These are phyloP conservation scores for Agrostemma githago DNA, from an alignment of 148 eudicot species.

Conservation along the genomic window DNA sequence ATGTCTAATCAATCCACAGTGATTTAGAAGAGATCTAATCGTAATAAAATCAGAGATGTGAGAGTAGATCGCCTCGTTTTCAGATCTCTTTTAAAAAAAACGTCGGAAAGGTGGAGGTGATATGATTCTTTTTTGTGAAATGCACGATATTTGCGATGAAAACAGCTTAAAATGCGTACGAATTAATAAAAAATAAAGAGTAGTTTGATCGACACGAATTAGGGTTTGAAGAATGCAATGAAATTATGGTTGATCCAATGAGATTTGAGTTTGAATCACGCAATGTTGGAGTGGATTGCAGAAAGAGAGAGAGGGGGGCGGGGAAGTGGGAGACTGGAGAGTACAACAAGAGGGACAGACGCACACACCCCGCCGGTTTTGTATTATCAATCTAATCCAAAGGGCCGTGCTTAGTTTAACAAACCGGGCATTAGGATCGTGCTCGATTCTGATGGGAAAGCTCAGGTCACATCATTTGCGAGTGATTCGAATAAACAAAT, in stretches of 20 bases:
- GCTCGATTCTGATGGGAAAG: no score
- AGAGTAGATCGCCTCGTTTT: slow-evolving; percentile 28
- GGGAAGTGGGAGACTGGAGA: slow-evolving; percentile 12
- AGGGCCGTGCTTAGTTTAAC: no score
- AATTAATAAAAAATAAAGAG: neutral
- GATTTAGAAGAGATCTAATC: slow-evolving; percentile 13
- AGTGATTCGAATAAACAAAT: no score
- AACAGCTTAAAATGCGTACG: neutral
- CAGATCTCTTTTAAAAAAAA: slow-evolving; percentile 22
- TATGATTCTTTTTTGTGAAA: neutral
- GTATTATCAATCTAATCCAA: no score
- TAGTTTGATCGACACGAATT: neutral
- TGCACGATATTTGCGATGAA: neutral
- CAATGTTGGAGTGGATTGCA: slow-evolving; percentile 21
- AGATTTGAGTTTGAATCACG: neutral
- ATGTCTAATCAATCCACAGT: neutral
- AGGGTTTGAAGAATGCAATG: slow-evolving; percentile 14
- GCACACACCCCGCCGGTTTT: no score
- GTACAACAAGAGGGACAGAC: no score
- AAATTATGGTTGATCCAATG: neutral
- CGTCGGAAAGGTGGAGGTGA: neutral
- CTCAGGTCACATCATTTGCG: no score
- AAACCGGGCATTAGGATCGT: no score
- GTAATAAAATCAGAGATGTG: slow-evolving; percentile 7
- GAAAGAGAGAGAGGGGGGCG: slow-evolving; percentile 18